phyloP scores from a whole-genome alignment of 1,139 yeast species.

The Yamadazyma atmosphaerica region DNA sequence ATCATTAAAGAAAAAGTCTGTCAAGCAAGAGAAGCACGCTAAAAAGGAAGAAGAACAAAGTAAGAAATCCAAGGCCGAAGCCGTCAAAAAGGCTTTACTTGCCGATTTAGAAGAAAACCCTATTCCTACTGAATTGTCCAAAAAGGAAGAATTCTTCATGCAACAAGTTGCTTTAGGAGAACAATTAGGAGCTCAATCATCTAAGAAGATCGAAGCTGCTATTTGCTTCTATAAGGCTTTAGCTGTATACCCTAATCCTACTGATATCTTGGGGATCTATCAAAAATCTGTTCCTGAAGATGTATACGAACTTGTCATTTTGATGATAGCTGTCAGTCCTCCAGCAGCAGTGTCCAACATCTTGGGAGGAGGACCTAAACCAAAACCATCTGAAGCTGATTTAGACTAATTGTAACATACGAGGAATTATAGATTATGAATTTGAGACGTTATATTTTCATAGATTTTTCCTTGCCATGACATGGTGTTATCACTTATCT shows the following conservation, averaged over 20 bases:
- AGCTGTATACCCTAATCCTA: constrained; percentile 91
- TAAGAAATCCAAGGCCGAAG: constrained; percentile 59
- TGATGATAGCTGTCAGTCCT: constrained; percentile 88
- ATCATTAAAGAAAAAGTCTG: constrained; percentile 61
- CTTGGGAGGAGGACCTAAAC: constrained; percentile 39
- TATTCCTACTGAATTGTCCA: constrained; percentile 67
- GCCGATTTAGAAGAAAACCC: constrained; percentile 70
- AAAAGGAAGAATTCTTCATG: constrained; percentile 78
- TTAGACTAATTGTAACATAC: too few species aligned
- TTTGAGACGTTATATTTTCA: not conserved
- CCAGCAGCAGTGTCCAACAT: constrained; percentile 78
- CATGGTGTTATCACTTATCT: too few species aligned
- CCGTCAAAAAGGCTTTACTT: constrained; percentile 60
- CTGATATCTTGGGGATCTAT: constrained; percentile 83
- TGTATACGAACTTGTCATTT: constrained; percentile 77
- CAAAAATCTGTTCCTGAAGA: constrained; percentile 85
- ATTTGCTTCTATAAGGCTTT: constrained; percentile 93
- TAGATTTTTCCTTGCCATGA: too few species aligned
- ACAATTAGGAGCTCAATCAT: constrained; percentile 58
- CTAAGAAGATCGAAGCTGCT: constrained; percentile 75
- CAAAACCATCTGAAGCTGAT: constrained; percentile 36
- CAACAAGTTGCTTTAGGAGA: constrained; percentile 85
- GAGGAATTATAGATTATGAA: too few species aligned
- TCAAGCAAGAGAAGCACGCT: constrained; percentile 57
- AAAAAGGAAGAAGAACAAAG: constrained; percentile 58